phyloP scores from a whole-genome alignment of 306 rosid species.

The Sicyos baderoa region DNA sequence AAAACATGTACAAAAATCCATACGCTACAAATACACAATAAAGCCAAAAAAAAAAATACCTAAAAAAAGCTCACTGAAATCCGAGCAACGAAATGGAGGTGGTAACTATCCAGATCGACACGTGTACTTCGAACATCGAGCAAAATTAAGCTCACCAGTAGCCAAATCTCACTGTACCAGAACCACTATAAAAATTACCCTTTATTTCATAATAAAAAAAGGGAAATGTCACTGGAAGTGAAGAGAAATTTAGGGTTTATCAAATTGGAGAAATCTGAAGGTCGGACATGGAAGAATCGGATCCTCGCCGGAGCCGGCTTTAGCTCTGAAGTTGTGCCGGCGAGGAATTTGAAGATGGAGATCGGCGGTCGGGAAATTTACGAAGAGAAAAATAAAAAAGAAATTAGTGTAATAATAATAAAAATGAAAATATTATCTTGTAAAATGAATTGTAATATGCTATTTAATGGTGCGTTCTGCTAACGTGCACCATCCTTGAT shows the following conservation, averaged over 20 bases:
- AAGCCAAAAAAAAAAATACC: conserved; percentile 6
- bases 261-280: conserved; percentile 13
- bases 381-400: conserved; percentile 1
- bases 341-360: conserved; percentile 37
- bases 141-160: conserved; percentile 41
- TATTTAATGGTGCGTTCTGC: conserved; percentile 23
- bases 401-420: conserved; percentile 18
- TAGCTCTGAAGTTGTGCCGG: conserved; percentile 32
- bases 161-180: conserved; percentile 17
- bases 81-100: conserved; percentile 37
- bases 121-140: conserved; percentile 57
- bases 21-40: conserved; percentile 10
- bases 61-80: conserved; percentile 47
- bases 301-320: conserved; percentile 31
- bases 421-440: conserved; percentile 20
- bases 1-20: conserved; percentile 17
- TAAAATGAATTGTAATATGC: conserved; percentile 19
- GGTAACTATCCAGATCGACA: conserved; percentile 74
- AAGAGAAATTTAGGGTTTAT: conserved; percentile 10
- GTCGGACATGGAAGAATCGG: conserved; percentile 14
- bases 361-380: conserved; percentile 38
- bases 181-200: conserved; percentile 15
- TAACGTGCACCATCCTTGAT: conserved; percentile 11
- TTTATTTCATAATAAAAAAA: not conserved
- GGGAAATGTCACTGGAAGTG: conserved; percentile 20